phyloP scores from a whole-genome alignment of 2,329 filamentous ascomycete genomes.

The Ophiostoma sp. region DNA sequence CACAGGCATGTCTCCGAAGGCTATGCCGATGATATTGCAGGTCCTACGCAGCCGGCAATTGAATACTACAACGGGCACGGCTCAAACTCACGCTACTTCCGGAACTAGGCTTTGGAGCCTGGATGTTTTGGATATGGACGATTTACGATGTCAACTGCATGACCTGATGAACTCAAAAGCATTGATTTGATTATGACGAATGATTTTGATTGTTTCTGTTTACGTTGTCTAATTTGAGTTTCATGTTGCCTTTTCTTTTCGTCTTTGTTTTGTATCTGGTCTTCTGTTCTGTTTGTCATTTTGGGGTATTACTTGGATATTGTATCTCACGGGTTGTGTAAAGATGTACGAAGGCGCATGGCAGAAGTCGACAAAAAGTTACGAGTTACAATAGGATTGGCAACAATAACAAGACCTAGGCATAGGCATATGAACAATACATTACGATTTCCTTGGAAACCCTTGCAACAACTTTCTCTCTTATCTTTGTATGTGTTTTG shows the following conservation, averaged over 20 bases:
- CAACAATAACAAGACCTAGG: neutral
- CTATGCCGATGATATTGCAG: constrained; percentile 2
- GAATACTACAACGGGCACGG: constrained; percentile 25
- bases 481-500: neutral
- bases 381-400: constrained; percentile 8
- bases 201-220: neutral
- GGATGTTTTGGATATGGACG: neutral
- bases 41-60: constrained; percentile 14
- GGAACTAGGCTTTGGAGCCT: neutral
- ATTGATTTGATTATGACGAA: constrained; percentile 8
- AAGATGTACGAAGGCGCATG: neutral
- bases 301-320: neutral
- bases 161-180: constrained; percentile 13
- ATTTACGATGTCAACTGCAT: constrained; percentile 7
- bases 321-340: neutral
- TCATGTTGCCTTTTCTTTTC: neutral
- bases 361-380: neutral
- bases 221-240: neutral
- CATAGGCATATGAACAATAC: neutral
- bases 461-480: neutral
- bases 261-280: neutral
- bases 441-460: neutral
- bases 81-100: constrained; percentile 22
- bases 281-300: neutral
- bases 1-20: constrained; percentile 22